Evolutionary conservation across 23 red algal species (phyloP).

Genomic region (Gracilaria gracilis): DNA sequence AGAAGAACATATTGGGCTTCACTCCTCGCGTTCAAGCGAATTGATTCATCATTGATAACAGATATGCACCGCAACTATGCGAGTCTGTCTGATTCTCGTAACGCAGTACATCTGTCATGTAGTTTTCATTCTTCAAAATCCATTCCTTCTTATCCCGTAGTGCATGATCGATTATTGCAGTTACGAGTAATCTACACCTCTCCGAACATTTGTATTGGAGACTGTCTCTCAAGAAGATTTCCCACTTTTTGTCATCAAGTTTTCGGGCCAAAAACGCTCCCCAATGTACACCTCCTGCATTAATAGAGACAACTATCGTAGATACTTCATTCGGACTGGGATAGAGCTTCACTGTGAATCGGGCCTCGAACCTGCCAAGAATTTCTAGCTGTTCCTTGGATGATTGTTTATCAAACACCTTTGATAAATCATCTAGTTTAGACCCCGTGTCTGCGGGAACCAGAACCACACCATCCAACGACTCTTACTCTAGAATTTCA

Average conservation of each 20-base stretch:
- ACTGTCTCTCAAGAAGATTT: background rate
- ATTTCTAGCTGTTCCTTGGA: background rate
- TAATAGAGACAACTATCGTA: no score
- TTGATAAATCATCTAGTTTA: no score
- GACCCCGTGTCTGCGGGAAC: background rate
- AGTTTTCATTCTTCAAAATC: background rate
- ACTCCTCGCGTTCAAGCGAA: background rate
- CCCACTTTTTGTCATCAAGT: background rate
- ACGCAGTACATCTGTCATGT: background rate
- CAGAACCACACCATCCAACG: background rate
- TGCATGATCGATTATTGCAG: background rate
- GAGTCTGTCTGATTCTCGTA: background rate
- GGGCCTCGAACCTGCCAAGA: no score
- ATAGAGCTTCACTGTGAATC: no score
- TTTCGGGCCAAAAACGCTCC: background rate
- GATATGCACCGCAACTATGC: background rate
- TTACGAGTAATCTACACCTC: background rate
- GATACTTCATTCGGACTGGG: no score
- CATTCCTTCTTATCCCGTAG: background rate
- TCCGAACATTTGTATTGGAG: background rate
- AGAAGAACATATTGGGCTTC: background rate
- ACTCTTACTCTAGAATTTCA: background rate
- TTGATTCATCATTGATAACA: background rate
- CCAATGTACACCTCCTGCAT: no score
- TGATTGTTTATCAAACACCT: background rate